Conservation (phyloP, 108 stramenopile species). For the Cyclotella atomus region DNA sequence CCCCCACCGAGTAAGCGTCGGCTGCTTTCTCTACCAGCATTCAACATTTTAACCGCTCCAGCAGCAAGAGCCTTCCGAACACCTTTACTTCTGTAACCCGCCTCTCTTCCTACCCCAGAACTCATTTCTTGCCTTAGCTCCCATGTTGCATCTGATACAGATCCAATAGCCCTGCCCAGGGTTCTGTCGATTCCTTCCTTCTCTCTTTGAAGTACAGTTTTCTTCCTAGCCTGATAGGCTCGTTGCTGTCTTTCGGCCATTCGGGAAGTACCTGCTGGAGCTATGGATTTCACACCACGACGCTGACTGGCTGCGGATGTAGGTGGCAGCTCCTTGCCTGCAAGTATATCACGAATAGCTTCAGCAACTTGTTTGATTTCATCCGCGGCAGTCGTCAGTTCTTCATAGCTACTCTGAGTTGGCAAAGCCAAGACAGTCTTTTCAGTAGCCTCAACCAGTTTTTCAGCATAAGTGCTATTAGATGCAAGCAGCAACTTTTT, state of each 20-base stretch:
- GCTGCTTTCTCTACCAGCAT: conserved; percentile 43
- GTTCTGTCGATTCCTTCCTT: conserved; percentile 62
- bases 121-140: conserved; percentile 75
- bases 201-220: conserved; percentile 61
- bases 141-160: conserved; percentile 72
- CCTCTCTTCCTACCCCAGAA: conserved; percentile 60
- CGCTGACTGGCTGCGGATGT: conserved; percentile 23
- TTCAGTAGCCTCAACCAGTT: conserved; percentile 38
- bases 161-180: conserved; percentile 51
- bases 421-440: conserved; percentile 39
- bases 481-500: conserved; percentile 39
- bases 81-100: conserved; percentile 75
- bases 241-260: conserved; percentile 56
- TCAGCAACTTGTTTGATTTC: conserved; percentile 74
- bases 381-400: conserved; percentile 72
- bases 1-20: conserved; percentile 31
- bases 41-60: conserved; percentile 52
- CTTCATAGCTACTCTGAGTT: conserved; percentile 47
- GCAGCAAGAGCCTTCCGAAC: conserved; percentile 61
- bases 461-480: conserved; percentile 51
- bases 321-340: conserved; percentile 28
- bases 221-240: conserved; percentile 69
- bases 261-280: conserved; percentile 58
- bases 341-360: conserved; percentile 70
- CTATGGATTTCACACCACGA: conserved; percentile 55